Base-by-base conservation (phyloP, 2,329 filamentous ascomycete species). In the Whalleya microplaca region DNA sequence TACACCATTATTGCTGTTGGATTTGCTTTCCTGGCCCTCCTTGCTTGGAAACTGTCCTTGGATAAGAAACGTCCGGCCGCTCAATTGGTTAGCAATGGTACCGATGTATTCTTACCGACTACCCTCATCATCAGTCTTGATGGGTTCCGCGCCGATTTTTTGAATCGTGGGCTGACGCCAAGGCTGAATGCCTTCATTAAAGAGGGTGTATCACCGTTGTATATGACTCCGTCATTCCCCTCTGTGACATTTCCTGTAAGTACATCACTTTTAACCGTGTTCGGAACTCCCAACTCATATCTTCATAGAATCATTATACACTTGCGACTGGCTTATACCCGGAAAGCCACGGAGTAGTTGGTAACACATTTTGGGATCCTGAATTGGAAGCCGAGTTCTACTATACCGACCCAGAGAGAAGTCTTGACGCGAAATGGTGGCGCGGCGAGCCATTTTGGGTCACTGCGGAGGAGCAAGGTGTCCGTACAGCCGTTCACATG, bases 291-390 rank as follows among this genome's bases (percentile, higher is more conserved):
- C 14, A 32, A 61, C 67, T 65, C 45, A 64, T 45, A 9, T 21
- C 3, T 18, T 32, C 16, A 8, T 51, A 72, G 12, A 94, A 98
- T 66, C 95, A 98, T 73, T 97, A 94, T 73, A 97, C 94, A 0
- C 79, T 98, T 40, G 91, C 92, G 0, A 98, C 95, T 0, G 95
- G 95, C 0, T 76, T 98, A 21, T 92, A 98, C 66, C 95, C 95
- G 0, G 94, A 98, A 74, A 88, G 88, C 55, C 95, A 99, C 70
- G 95, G 95, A 0, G 82, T 99, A 2, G 93, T 99, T 0, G 91
- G 92, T 5, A 99, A 99, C 71, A 90, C 86, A 0, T 99, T 99
- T 72, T 99, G 91, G 90, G 95, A 98, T 68, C 90, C 91, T 0
- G 78, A 80, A 0, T 71, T 92, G 10, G 61, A 89, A 66, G 87